These are phyloP conservation scores for Zasmidium citrigriseum DNA, from an alignment of 2,329 filamentous ascomycete genomes.

Conservation along the genomic window DNA sequence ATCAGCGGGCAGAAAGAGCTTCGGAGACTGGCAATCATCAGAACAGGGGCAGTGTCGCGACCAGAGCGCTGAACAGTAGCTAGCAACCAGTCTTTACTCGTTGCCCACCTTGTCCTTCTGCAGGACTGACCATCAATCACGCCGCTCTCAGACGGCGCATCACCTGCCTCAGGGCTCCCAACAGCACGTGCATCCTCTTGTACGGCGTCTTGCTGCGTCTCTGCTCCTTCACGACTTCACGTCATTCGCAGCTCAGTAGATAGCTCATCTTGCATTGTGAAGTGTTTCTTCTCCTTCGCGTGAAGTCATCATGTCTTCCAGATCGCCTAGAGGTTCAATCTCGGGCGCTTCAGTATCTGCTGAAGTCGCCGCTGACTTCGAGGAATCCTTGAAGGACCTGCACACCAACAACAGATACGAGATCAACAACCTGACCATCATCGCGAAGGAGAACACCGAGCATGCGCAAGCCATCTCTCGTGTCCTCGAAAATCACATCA, in stretches of 20 bases:
- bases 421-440: slow-evolving; percentile 95
- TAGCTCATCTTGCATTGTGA: slow-evolving; percentile 27
- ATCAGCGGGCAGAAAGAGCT: slow-evolving; percentile 33
- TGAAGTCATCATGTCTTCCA: slow-evolving; percentile 59
- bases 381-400: slow-evolving; percentile 87
- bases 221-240: neutral
- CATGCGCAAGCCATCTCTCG: slow-evolving; percentile 91
- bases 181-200: slow-evolving; percentile 5
- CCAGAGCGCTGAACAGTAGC: slow-evolving; percentile 38
- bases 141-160: slow-evolving; percentile 3
- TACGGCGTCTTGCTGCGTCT: slow-evolving; percentile 1
- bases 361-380: slow-evolving; percentile 94
- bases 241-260: slow-evolving; percentile 20
- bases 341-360: slow-evolving; percentile 60
- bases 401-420: slow-evolving; percentile 89
- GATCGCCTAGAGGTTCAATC: slow-evolving; percentile 36
- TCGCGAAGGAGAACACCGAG: slow-evolving; percentile 95
- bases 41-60: slow-evolving; percentile 7
- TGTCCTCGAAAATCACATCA: slow-evolving; percentile 88
- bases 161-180: slow-evolving; percentile 7
- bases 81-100: slow-evolving; percentile 52
- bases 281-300: slow-evolving; percentile 19
- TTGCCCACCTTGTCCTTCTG: slow-evolving; percentile 24
- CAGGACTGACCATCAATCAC: slow-evolving; percentile 11
- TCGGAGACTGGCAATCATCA: slow-evolving; percentile 14